Conservation (phyloP, 2,329 filamentous ascomycete genomes). For the Knufia fluminis region DNA sequence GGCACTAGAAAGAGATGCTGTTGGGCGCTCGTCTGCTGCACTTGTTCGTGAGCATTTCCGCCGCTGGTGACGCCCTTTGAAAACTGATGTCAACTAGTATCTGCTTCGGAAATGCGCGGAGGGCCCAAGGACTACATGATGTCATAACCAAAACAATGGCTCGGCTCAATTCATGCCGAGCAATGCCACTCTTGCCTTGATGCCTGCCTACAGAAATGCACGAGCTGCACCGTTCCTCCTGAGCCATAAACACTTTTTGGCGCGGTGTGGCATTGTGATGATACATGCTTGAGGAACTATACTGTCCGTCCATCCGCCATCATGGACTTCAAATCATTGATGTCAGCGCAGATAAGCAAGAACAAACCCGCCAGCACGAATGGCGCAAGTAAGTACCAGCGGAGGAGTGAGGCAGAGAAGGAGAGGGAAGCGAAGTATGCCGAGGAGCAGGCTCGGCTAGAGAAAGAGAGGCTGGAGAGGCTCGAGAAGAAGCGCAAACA, state of each 20-base stretch:
- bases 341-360: slow-evolving; percentile 87
- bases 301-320: background rate
- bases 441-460: slow-evolving; percentile 67
- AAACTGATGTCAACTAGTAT: too few species aligned
- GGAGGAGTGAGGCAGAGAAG: slow-evolving; percentile 77
- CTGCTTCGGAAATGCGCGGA: too few species aligned
- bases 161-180: too few species aligned
- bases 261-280: too few species aligned
- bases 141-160: slow-evolving; percentile 1
- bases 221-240: too few species aligned
- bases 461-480: slow-evolving; percentile 60
- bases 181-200: too few species aligned
- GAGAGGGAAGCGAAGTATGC: slow-evolving; percentile 70
- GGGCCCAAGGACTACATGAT: too few species aligned
- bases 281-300: background rate
- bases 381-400: slow-evolving; percentile 58
- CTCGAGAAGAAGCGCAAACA: slow-evolving; percentile 72
- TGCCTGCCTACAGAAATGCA: background rate
- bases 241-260: too few species aligned
- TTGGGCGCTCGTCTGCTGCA: too few species aligned
- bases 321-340: slow-evolving; percentile 94
- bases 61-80: too few species aligned
- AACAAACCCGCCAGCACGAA: slow-evolving; percentile 44
- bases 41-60: too few species aligned
- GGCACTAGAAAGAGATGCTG: too few species aligned